Conservation (phyloP, 768 basidiomycete species). For the Grammothele lineata region DNA sequence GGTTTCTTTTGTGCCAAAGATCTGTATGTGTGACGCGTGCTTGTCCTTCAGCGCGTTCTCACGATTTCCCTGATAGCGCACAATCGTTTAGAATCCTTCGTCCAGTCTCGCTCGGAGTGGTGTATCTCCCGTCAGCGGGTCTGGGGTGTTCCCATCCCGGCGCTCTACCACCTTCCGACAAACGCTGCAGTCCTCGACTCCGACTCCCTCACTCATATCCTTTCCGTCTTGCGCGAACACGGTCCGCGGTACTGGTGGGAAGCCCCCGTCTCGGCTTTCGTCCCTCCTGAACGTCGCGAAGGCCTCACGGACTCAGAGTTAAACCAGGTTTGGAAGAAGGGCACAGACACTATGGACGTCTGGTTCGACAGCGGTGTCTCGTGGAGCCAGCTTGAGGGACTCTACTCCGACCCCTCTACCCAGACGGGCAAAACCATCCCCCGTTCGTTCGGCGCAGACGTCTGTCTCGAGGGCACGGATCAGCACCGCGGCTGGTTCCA, state of each 20-base stretch:
- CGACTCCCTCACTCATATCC: slow-evolving; percentile 68
- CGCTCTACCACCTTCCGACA: slow-evolving; percentile 63
- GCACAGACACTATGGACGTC: slow-evolving; percentile 96
- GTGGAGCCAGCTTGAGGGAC: slow-evolving; percentile 71
- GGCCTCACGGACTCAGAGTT: slow-evolving; percentile 35
- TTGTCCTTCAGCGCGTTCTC: background rate
- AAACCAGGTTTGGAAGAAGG: slow-evolving; percentile 61
- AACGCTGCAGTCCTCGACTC: slow-evolving; percentile 62
- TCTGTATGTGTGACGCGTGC: slow-evolving; percentile 45
- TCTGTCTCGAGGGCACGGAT: slow-evolving; percentile 93
- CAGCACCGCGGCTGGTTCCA: slow-evolving; percentile 99
- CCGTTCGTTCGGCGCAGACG: slow-evolving; percentile 58
- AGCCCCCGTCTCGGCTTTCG: slow-evolving; percentile 77
- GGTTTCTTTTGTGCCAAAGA: slow-evolving; percentile 72
- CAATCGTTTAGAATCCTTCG: slow-evolving; percentile 83
- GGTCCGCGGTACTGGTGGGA: slow-evolving; percentile 92
- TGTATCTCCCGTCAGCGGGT: slow-evolving; percentile 97
- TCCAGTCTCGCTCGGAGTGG: slow-evolving; percentile 92
- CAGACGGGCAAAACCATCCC: slow-evolving; percentile 13
- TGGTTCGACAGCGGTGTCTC: slow-evolving; percentile 98
- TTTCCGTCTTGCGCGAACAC: slow-evolving; percentile 64
- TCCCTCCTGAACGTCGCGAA: slow-evolving; percentile 51
- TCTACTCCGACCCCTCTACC: slow-evolving; percentile 30
- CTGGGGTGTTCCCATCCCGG: slow-evolving; percentile 97
- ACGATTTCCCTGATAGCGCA: slow-evolving; percentile 57